Conservation (phyloP, 1,284 basidiomycete species). For the Blastosporella zonata region DNA sequence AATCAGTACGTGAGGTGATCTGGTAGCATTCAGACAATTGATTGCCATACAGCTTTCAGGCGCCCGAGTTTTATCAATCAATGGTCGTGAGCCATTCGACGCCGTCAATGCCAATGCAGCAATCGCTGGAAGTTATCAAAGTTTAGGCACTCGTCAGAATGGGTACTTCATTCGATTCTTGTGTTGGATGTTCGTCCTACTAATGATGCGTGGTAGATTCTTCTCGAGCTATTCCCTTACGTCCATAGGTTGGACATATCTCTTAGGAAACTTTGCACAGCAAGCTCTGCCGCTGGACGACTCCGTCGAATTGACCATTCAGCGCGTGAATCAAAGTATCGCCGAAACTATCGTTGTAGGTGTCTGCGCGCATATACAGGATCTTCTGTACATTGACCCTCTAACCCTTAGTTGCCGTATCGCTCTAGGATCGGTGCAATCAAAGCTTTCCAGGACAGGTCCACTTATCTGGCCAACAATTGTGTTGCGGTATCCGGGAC, state of each 20-base stretch:
- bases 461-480: slow-evolving; percentile 50
- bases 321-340: slow-evolving; percentile 37
- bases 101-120: slow-evolving; percentile 52
- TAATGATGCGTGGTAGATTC: slow-evolving; percentile 28
- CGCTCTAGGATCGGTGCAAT: slow-evolving; percentile 48
- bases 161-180: slow-evolving; percentile 24
- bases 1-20: slow-evolving; percentile 34
- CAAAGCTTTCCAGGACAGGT: slow-evolving; percentile 46
- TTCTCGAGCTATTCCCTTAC: slow-evolving; percentile 42
- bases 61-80: slow-evolving; percentile 52
- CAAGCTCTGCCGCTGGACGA: slow-evolving; percentile 54
- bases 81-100: slow-evolving; percentile 48
- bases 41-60: slow-evolving; percentile 44
- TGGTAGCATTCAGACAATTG: background rate
- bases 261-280: slow-evolving; percentile 62
- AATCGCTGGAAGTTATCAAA: slow-evolving; percentile 44
- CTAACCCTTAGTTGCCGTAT: slow-evolving; percentile 48
- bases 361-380: background rate
- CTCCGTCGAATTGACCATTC: slow-evolving; percentile 46
- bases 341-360: slow-evolving; percentile 33
- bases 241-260: slow-evolving; percentile 49
- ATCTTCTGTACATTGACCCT: background rate
- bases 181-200: background rate
- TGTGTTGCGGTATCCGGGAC: slow-evolving; percentile 48
- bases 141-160: slow-evolving; percentile 50